Evolutionary conservation across 371 early-diverging fungal species (phyloP).

Genomic region (Quaeritorhiza haematococci): DNA sequence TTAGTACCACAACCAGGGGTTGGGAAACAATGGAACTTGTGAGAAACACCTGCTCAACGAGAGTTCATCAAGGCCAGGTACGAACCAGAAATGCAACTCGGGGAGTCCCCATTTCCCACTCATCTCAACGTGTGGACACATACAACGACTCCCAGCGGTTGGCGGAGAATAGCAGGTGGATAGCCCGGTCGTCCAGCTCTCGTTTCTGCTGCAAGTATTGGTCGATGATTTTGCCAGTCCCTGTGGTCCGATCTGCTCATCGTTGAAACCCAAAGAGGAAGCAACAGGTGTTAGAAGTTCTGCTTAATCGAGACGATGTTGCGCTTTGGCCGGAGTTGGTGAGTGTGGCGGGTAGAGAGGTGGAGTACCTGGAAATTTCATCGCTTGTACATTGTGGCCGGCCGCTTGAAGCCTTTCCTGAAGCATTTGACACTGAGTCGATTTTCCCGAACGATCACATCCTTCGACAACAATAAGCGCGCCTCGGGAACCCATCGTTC

Average conservation of each 20-base stretch:
- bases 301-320: slow-evolving; percentile 6
- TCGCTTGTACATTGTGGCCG: slow-evolving; percentile 44
- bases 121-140: too few relatives aligned
- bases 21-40: background rate
- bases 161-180: slow-evolving; percentile 94
- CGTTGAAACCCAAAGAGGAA: background rate
- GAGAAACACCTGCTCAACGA: background rate
- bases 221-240: slow-evolving; percentile 89
- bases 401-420: slow-evolving; percentile 47
- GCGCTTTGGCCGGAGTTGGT: background rate
- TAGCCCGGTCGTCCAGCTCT: slow-evolving; percentile 76
- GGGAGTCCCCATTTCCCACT: too few relatives aligned
- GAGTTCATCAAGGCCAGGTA: background rate
- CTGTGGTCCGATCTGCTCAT: slow-evolving; percentile 77
- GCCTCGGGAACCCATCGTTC: slow-evolving; percentile 75
- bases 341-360: background rate
- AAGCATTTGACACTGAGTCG: slow-evolving; percentile 78
- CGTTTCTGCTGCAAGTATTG: slow-evolving; percentile 67
- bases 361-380: slow-evolving; percentile 70
- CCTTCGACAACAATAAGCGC: slow-evolving; percentile 96
- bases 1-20: background rate
- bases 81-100: background rate
- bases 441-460: slow-evolving; percentile 93
- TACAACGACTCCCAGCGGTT: slow-evolving; percentile 72
- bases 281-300: slow-evolving; percentile 2